Conservation (phyloP, 805 yeast genomes). For the Brettanomyces nanus region DNA sequence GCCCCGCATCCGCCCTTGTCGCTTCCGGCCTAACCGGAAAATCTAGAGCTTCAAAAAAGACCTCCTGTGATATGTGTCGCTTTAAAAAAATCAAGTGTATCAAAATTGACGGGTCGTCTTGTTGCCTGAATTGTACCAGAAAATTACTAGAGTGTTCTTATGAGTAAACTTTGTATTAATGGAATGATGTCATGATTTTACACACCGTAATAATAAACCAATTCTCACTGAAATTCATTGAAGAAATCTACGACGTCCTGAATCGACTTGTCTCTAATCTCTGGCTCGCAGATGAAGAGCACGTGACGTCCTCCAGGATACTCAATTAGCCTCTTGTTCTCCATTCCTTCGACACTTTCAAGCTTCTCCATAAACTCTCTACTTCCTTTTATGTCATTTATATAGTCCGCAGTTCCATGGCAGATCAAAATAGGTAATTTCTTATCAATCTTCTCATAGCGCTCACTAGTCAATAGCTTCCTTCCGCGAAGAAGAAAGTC, state of each 20-base stretch:
- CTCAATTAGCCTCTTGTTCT: conserved; percentile 21
- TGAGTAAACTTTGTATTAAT: no score
- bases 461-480: conserved; percentile 31
- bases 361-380: conserved; percentile 30
- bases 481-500: conserved; percentile 63
- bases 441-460: conserved; percentile 28
- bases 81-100: conserved; percentile 28
- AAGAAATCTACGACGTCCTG: conserved; percentile 31
- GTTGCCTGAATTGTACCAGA: conserved; percentile 24
- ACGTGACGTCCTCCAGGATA: conserved; percentile 34
- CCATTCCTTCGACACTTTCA: conserved; percentile 14
- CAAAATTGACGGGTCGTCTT: conserved; percentile 17
- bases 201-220: no score
- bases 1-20: no score
- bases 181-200: no score
- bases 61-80: conserved; percentile 27
- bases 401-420: conserved; percentile 58
- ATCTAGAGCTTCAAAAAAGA: conserved; percentile 21
- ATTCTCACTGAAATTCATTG: not conserved
- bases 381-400: conserved; percentile 47
- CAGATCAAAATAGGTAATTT: conserved; percentile 43
- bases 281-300: conserved; percentile 38
- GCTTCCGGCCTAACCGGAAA: no score
- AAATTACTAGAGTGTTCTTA: conserved; percentile 22
- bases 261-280: conserved; percentile 38